Evolutionary conservation across 352 stramenopile genomes (phyloP).

Genomic region (Phytophthora brassicae): DNA sequence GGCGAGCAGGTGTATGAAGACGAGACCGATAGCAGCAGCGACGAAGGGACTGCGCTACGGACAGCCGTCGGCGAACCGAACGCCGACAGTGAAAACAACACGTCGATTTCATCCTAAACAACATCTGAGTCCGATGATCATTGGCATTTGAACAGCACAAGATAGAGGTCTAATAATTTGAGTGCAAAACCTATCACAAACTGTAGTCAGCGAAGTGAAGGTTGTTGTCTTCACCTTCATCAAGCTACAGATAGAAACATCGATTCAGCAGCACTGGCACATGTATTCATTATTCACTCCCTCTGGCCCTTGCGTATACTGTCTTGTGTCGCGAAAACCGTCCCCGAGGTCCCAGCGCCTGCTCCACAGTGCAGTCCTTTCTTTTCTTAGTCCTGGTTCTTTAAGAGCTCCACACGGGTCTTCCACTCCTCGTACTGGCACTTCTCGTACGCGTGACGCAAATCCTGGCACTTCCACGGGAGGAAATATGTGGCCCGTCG

Average conservation of each 20-base stretch:
- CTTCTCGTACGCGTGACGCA: slow-evolving; percentile 98
- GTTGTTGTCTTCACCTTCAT: too few relatives aligned
- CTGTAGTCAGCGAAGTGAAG: too few relatives aligned
- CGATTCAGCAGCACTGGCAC: slow-evolving; percentile 14
- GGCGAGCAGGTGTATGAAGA: slow-evolving; percentile 41
- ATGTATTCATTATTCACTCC: slow-evolving; percentile 38
- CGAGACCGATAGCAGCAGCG: slow-evolving; percentile 61
- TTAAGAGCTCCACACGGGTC: slow-evolving; percentile 81
- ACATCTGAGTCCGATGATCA: background rate
- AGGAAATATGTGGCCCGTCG: slow-evolving; percentile 93
- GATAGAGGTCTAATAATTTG: slow-evolving; percentile 20
- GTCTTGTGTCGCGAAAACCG: background rate
- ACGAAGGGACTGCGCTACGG: slow-evolving; percentile 24
- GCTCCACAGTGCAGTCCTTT: slow-evolving; percentile 6
- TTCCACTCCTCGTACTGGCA: slow-evolving; percentile 96
- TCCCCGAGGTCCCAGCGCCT: slow-evolving; percentile 1
- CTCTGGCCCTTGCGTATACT: background rate
- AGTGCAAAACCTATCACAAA: background rate
- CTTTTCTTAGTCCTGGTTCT: slow-evolving; percentile 58
- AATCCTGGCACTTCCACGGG: slow-evolving; percentile 95
- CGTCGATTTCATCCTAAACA: slow-evolving; percentile 17
- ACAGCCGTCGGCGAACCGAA: slow-evolving; percentile 1
- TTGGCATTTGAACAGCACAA: background rate
- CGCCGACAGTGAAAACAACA: slow-evolving; percentile 11
- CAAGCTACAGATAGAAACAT: slow-evolving; percentile 4